Evolutionary conservation across 192 early-diverging fungal species (phyloP), one percentile per base, ranked within the genome.

Genomic region (Podila minutissima): DNA sequence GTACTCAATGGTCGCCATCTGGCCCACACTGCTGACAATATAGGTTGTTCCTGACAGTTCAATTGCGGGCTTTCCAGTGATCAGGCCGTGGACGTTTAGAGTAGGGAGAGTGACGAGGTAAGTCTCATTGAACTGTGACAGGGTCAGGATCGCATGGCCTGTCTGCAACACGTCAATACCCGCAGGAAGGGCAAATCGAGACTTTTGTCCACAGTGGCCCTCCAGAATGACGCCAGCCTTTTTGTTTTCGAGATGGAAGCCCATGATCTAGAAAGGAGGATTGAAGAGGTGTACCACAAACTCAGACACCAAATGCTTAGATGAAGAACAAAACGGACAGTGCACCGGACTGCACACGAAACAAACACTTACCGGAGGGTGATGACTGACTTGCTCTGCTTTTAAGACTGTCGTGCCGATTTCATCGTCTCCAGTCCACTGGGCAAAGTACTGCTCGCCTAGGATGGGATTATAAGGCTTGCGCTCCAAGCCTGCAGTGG

Each of bases 121-220:
- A 15, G 88, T 84, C 62, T 93, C 92, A 72, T 90, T 87, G 63
- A 85, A 75, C 49, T 87, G 66, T 48, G 82, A 68, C 67, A 95
- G 71, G 32, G 88, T 89, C 59, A 95, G 58, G 0, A 91, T 88
- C 29, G 87, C 89, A 28, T 92, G 92, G 61, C 94, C 94, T 38
- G 91, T 88, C 75, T 95, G 94, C 22, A 38, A 65, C n/a, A 85
- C 74, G 57, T 91, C 90, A 19, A 94, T 89, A 50, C 91, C 87
- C 75, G 93, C 92, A n/a, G 91, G 89, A 55, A 91, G 91, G 26
- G 90, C 89, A 79, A 95, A 95, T 35, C 89, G 90, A 48, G 92
- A 91, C 85, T 89, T 88, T 78, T 93, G 92, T 11, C 92, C 90
- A 17, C 71, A 73, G 33, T 81, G 77, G 0, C 77, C 77, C n/a